Conservation (phyloP, 371 early-diverging fungal species). For the Syncephalastrum sp. region DNA sequence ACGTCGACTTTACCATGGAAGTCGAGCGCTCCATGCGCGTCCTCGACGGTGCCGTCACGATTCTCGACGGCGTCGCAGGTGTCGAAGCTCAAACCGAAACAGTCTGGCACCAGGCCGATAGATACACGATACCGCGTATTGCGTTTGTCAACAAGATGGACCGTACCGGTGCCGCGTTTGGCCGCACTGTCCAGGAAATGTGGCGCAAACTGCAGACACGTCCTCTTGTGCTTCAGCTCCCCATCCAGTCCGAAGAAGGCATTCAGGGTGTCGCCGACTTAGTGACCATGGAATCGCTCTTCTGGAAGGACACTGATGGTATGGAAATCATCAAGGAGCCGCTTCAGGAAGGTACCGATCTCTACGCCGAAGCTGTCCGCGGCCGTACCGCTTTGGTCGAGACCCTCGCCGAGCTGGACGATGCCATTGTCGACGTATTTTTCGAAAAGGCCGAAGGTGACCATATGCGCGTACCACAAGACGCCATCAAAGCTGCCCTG, state of each 20-base stretch:
- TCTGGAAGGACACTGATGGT: conserved; percentile 68
- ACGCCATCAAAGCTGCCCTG: conserved; percentile 66
- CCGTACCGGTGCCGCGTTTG: conserved; percentile 77
- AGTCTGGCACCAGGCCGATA: conserved; percentile 89
- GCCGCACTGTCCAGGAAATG: conserved; percentile 64
- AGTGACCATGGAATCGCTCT: conserved; percentile 70
- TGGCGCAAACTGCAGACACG: conserved; percentile 60
- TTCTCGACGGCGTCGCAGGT: conserved; percentile 94
- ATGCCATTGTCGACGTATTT: conserved; percentile 79
- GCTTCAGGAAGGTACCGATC: conserved; percentile 11
- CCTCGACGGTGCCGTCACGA: conserved; percentile 90
- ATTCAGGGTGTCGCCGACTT: conserved; percentile 74
- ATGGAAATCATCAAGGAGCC: conserved; percentile 18
- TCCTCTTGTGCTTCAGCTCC: conserved; percentile 77
- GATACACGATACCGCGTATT: conserved; percentile 82
- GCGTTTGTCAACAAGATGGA: conserved; percentile 96
- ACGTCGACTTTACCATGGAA: conserved; percentile 96
- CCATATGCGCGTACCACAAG: conserved; percentile 59
- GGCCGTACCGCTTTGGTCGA: conserved; percentile 78
- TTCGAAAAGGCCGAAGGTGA: conserved; percentile 69
- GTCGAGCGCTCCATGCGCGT: conserved; percentile 92
- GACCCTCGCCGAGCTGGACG: conserved; percentile 83
- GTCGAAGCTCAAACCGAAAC: conserved; percentile 97
- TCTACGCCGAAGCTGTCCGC: conserved; percentile 50
- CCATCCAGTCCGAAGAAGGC: conserved; percentile 43